Percentiles rank a stretch among this genome's conserved stretches.
These are phyloP conservation scores for Suillus subluteus DNA, from an alignment of 768 basidiomycete genomes.

Conservation along the genomic window DNA sequence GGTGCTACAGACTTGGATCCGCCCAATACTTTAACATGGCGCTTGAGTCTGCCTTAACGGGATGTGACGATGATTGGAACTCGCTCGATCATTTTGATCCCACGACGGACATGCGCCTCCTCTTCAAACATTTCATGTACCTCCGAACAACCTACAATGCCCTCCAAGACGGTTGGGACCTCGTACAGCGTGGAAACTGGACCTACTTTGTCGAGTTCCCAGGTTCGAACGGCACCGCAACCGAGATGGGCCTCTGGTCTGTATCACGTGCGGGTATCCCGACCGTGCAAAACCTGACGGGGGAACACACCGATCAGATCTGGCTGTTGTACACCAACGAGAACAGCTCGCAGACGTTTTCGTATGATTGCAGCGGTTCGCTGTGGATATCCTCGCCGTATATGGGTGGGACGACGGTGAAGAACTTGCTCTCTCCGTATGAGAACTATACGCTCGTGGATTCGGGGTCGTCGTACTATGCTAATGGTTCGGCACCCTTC, in stretches of 20 bases:
- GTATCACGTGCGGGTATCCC: constrained; percentile 67
- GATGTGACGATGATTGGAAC: constrained; percentile 91
- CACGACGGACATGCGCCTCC: constrained; percentile 73
- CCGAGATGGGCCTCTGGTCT: constrained; percentile 91
- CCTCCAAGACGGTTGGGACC: constrained; percentile 84
- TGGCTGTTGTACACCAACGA: constrained; percentile 90
- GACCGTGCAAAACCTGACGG: constrained; percentile 62
- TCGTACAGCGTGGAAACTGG: constrained; percentile 87
- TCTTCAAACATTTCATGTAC: constrained; percentile 73
- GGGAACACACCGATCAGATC: constrained; percentile 64
- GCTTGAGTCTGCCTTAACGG: constrained; percentile 74
- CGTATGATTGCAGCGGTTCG: constrained; percentile 56
- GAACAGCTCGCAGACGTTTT: constrained; percentile 70
- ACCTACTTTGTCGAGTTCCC: constrained; percentile 78
- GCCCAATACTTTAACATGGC: constrained; percentile 95
- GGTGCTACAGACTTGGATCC: constrained; percentile 90
- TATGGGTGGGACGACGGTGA: constrained; percentile 57
- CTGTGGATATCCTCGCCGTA: constrained; percentile 86
- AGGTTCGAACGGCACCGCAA: constrained; percentile 79
- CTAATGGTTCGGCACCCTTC: constrained; percentile 60
- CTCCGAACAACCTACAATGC: constrained; percentile 70
- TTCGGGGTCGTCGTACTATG: constrained; percentile 66
- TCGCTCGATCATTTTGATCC: constrained; percentile 95
- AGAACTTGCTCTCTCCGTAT: constrained; percentile 83
- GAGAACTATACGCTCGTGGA: constrained; percentile 73